Percentiles rank a stretch among this genome's conserved stretches.
Evolutionary conservation across 116 monocot species (phyloP).

Genomic region (Cymodocea nodosa): DNA sequence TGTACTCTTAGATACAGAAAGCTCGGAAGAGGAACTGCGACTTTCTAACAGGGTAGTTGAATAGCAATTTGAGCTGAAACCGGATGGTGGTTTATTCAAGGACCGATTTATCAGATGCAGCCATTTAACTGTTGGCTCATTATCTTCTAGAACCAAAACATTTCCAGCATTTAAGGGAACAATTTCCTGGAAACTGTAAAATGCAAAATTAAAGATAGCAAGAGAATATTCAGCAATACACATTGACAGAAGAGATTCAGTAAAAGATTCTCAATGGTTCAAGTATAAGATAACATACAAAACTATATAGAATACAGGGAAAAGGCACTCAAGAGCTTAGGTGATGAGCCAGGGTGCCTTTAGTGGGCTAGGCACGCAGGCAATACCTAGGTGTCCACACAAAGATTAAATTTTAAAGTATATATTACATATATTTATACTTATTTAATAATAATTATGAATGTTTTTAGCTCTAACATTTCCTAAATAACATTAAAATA

Average conservation of each 20-base stretch:
- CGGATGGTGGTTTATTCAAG: conserved; percentile 30
- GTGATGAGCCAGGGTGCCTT: no score
- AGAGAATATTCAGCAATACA: neutral
- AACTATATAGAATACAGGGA: no score
- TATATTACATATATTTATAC: no score
- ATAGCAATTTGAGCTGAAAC: conserved; percentile 4
- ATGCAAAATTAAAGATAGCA: neutral
- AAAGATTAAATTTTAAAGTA: no score
- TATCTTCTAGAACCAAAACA: conserved; percentile 74
- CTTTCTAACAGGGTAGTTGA: conserved; percentile 9
- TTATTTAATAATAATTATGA: no score
- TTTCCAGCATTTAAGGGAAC: conserved; percentile 96
- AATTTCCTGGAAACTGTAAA: conserved; percentile 87
- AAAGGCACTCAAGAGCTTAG: no score
- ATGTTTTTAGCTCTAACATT: no score
- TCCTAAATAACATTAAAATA: no score
- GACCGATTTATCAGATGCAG: conserved; percentile 55
- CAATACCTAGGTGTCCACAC: no score
- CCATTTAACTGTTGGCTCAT: conserved; percentile 77
- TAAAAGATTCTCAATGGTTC: no score
- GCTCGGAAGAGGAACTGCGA: conserved; percentile 16
- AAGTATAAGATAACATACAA: no score
- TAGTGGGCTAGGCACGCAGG: no score
- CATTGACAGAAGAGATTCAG: neutral
- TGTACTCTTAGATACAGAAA: conserved; percentile 5